Base-by-base conservation (phyloP, 225 moss, liverwort and hornwort genomes). In the Pseudoscleropodium purum region DNA sequence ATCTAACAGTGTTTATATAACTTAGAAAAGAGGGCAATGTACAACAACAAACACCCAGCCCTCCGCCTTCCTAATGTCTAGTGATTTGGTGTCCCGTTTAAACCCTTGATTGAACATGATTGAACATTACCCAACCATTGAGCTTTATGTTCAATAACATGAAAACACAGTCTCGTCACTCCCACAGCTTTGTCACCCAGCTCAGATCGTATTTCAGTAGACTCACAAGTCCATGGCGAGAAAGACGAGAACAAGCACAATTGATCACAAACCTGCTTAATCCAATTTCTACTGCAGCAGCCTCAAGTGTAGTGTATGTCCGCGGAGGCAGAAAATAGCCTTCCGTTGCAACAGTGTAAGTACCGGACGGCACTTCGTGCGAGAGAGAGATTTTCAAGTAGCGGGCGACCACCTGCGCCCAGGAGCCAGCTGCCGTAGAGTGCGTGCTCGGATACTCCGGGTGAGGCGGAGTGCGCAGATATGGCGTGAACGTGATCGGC, bases 381-480 rank as follows among this genome's bases (percentile, higher is more conserved):
- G 93, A 83, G 73, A 70, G 45, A 5, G n/a, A 7, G 47, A 96
- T 92, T 37, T 92, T 85, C 49, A 97, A 86, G 84, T 90, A 92
- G 51, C 92, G 94, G 51, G 96, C 90, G 64, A 97, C 45, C 78
- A 95, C 88, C 60, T 92, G 15, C 30, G 92, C 96, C 93, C 94
- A 97, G 27, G 93, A 86, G 69, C 96, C 97, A 15, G 93, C 90
- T 57, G 92, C 94, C 43, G 95, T 86, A 20, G 95, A 93, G 93
- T 97, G 97, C 67, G 93, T 94, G 92, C 96, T 97, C 27, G 96
- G 96, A 78, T 93, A 97, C 91, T 97, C 97, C 18, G 97, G 97
- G 83, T 96, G 96, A 13, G 95, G 89, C 7, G 97, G 96, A 63
- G 93, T 94, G 47, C 56, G 41, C 25, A 97, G 57, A 29, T 70